A percentile compares a stretch with the other conserved stretches of the same genome.
These are phyloP conservation scores for Dictyostelium capitatum DNA, from an alignment of 78 protist genomes.

Conservation along the genomic window DNA sequence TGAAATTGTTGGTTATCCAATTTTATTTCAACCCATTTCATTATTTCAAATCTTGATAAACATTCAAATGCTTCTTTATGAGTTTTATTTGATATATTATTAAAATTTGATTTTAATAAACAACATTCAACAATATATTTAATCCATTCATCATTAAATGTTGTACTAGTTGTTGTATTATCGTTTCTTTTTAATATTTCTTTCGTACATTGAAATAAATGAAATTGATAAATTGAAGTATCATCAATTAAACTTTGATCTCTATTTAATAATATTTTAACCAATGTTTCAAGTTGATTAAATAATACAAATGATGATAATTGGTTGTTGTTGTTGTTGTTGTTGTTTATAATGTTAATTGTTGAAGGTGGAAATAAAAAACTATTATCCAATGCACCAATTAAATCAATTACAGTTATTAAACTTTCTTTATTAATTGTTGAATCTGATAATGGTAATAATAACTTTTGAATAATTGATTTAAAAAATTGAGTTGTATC, in stretches of 20 bases:
- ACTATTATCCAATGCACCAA: slow-evolving; percentile 37
- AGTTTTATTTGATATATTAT: slow-evolving; percentile 26
- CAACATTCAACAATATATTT: background rate
- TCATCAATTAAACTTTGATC: background rate
- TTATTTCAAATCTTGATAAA: slow-evolving; percentile 6
- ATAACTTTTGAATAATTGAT: background rate
- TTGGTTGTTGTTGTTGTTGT: no score
- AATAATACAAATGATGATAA: background rate
- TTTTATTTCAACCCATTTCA: background rate
- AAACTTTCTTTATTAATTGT: slow-evolving; percentile 10
- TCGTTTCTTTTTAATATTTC: slow-evolving; percentile 26
- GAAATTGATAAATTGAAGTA: slow-evolving; percentile 11
- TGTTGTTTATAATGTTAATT: background rate
- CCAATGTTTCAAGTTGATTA: background rate
- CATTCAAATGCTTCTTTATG: slow-evolving; percentile 42
- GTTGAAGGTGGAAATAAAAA: slow-evolving; percentile 12
- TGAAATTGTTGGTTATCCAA: background rate
- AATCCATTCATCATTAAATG: background rate
- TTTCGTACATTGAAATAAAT: slow-evolving; percentile 20
- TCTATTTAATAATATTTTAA: slow-evolving; percentile 3
- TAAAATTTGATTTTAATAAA: background rate
- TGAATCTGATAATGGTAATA: background rate
- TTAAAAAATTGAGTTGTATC: background rate
- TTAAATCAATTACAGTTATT: slow-evolving; percentile 41
- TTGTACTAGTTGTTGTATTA: background rate